Evolutionary conservation across 257 asterid genomes (phyloP), one percentile per base, ranked within the genome.

Genomic region (Solanum raphanifolium): DNA sequence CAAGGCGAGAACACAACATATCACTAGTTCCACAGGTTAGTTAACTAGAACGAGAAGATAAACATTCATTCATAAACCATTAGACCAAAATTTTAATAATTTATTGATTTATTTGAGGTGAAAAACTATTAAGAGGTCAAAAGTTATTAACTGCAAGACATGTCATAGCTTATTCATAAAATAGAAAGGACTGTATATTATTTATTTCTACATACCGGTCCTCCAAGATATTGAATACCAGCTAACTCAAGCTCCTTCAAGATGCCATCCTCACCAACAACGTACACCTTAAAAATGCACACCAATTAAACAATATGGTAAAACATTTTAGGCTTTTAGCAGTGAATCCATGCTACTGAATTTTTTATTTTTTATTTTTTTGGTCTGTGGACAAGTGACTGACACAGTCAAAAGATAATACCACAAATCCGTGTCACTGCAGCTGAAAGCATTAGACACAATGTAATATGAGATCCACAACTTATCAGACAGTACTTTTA

Each of bases 201-300:
- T 48, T 48, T 52, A 13, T 52, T 52, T 74, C 46, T 76, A 87
- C 96, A 9, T 92, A 97, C 99, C 88, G 98, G 99, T 68, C 99
- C 99, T 78, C 99, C 99, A 90, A 95, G 88, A 89, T 94, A 93
- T 88, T 93, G 96, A 92, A 93, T 87, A 48, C 98, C 99, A 8
- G 98, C 99, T 87, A 94, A 91, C 74, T 96, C 98, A 76, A 97
- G 97, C 95, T 97, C 99, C 94, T 94, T 96, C 87, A 92, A 89
- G 91, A 97, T 97, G 73, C 99, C 99, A 20, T 96, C 99, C 92
- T 96, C 99, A 65, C 99, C 99, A 87, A 97, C 92, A 78, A 97
- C 99, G 87, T 97, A 97, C 76, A 95, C 99, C 99, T 95, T 88
- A 82, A 88, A 66, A 88, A 34, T 29, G 34, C 83, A 34, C 32